Evolutionary conservation across 306 rosid genomes (phyloP), one percentile per base, ranked within the genome.

Genomic region (Cucumis cinereus): DNA sequence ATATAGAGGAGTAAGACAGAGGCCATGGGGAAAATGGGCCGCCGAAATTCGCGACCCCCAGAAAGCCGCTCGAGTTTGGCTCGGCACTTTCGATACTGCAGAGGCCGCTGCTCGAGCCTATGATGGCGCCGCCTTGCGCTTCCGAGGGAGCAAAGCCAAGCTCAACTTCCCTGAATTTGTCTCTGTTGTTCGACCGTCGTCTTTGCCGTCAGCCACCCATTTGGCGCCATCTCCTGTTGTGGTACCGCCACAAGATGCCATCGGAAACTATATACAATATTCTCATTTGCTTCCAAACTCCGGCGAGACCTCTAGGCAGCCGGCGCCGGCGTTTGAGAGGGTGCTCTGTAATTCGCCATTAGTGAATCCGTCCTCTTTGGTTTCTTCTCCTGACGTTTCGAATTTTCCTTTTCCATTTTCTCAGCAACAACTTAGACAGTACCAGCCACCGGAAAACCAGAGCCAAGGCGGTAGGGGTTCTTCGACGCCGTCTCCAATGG

Each of bases 1-100:
- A 77, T 77, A 77, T 54, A 77, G 80, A 63, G 80, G 80, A 63
- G 80, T 77, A 28, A 77, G 80, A 17, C 80, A 77, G 74, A 63
- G 80, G 38, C 80, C 80, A n/a, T 77, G 80, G 80, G 80, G 80
- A 3, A 77, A 77, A 8, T 77, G 80, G 80, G 80, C 80, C 8
- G 80, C 80, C 7, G 80, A 77, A 57, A 77, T 77, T 0, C 67
- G 80, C 5, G 80, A 77, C 50, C 80, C 80, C 15, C 80, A 77
- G 15, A 77, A 77, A 40, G 80, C 80, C 9, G 74, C 80, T 3
- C 33, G 80, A 49, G 80, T 77, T 19, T 77, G 80, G 80, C 62
- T 77, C 5, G 80, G 80, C 24, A 77, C 80, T 1, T 77, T 77
- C 41, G 80, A 35, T 16, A 77, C 74, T 1, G 80, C 80, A 1